Evolutionary conservation across 1,139 yeast species (phyloP).

Genomic region (Ashbya aceris): DNA sequence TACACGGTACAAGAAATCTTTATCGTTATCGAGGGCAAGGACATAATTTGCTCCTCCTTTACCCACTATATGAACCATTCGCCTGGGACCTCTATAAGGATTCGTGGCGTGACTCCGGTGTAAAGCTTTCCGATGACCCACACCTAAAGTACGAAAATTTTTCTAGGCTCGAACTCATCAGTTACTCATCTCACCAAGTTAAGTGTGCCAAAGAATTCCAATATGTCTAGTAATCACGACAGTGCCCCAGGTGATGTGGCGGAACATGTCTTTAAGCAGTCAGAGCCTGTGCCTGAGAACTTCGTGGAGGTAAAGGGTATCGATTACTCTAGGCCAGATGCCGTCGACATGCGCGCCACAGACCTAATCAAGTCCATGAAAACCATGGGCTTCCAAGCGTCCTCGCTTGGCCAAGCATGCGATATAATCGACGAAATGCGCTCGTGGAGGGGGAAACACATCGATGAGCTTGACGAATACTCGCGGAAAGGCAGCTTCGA

Average conservation of each 20-base stretch:
- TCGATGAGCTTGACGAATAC: conserved; percentile 54
- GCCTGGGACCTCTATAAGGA: too few species aligned
- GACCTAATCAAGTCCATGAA: conserved; percentile 76
- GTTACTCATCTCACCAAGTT: not conserved
- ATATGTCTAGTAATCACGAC: conserved; percentile 30
- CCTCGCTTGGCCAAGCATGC: conserved; percentile 77
- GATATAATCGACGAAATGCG: conserved; percentile 89
- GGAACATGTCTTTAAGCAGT: conserved; percentile 82
- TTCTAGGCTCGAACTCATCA: not conserved
- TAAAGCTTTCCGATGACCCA: not conserved
- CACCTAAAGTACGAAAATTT: not conserved
- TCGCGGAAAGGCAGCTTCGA: conserved; percentile 68
- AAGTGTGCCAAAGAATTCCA: not conserved
- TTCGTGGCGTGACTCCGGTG: not conserved
- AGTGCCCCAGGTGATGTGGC: conserved; percentile 57
- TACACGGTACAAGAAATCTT: conserved; percentile 18
- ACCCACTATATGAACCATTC: conserved; percentile 6
- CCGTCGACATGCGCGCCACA: conserved; percentile 63
- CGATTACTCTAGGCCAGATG: conserved; percentile 69
- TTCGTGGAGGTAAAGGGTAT: conserved; percentile 75
- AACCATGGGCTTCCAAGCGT: conserved; percentile 97
- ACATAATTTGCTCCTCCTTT: conserved; percentile 24
- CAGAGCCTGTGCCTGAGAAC: conserved; percentile 76
- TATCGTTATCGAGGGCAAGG: conserved; percentile 6
- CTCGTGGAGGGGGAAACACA: conserved; percentile 77